Conservation (phyloP, 768 basidiomycete species). For the Mycena floridula region DNA sequence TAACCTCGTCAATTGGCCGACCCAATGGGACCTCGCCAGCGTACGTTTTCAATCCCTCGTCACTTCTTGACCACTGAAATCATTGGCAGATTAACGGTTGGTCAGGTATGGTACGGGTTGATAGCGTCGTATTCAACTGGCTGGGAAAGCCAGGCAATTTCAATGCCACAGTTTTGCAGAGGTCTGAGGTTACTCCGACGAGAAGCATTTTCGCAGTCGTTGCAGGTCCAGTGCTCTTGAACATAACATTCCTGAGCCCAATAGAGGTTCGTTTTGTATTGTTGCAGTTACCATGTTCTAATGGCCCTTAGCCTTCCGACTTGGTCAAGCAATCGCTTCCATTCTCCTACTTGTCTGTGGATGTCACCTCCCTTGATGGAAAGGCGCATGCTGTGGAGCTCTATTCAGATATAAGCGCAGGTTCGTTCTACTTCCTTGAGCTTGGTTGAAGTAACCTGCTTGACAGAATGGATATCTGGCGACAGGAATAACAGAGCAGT, state of each 20-base stretch:
- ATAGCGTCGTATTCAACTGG: constrained; percentile 6
- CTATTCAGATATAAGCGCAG: constrained; percentile 21
- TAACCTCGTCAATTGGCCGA: constrained; percentile 4
- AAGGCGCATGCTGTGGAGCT: constrained; percentile 18
- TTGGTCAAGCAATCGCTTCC: no score
- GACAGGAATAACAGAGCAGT: neutral
- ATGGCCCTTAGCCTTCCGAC: constrained; percentile 5
- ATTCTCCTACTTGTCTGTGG: constrained; percentile 22
- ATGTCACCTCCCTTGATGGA: constrained; percentile 16
- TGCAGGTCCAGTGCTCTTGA: constrained; percentile 1
- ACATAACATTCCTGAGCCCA: constrained; percentile 7
- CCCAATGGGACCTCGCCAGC: constrained; percentile 9
- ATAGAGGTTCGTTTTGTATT: constrained; percentile 8
- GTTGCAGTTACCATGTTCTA: neutral
- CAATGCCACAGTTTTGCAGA: constrained; percentile 2
- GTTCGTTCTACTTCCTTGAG: constrained; percentile 9
- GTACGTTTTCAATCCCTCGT: constrained; percentile 1
- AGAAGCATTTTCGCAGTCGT: neutral
- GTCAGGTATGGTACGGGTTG: constrained; percentile 8
- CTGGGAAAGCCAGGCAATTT: constrained; percentile 2
- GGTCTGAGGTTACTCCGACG: constrained; percentile 9
- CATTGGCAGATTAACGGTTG: constrained; percentile 7
- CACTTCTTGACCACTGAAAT: neutral
- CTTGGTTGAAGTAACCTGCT: neutral
- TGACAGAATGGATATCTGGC: constrained; percentile 3